Evolutionary conservation across 2,329 filamentous ascomycete species (phyloP), one percentile per base, ranked within the genome.

Genomic region (Fusarium equiseti): DNA sequence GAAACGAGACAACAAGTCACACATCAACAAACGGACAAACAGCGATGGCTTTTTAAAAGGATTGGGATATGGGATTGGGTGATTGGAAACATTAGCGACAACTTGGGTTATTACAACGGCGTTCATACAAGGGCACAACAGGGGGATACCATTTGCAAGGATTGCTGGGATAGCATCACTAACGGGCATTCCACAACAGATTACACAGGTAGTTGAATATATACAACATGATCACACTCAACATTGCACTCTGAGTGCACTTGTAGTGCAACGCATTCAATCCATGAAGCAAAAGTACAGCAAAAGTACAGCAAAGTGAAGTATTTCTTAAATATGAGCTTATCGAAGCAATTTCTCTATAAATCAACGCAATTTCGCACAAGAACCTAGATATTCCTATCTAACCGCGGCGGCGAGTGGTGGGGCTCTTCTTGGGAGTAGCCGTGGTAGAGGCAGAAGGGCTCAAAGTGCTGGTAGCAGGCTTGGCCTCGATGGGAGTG

Each of bases 331-430:
- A 59, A 50, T 56, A 22, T 55, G 53, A 50, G 46, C 24, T 51
- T 43, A 62, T 67, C 57, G 56, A 50, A 75, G 73, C 27, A 49
- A 49, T 59, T 50, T 46, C 59, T 67, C 54, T 72, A 70, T 62
- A 62, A 61, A 44, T 53, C 71, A 59, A 57, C 60, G 67, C 63
- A 70, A 59, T 50, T 16, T 48, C 52, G 32, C 32, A 64, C 22
- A 38, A 65, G 71, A 80, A 54, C 13, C 13, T 16, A 26, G 15
- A 51, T 10, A 15, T 6, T n/a, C 6, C 6, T 60, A 27, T 63
- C 74, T 77, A 84, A 63, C 81, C 82, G 60, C 82, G 82, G 48
- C 82, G 81, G 43, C 82, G 81, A 48, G 82, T 84, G 22, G 82
- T 83, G 29, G 82, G 82, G 26, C 79, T 79, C 77, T 83, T 83